Evolutionary conservation across 257 asterid species (phyloP), one percentile per base, ranked within the genome.

Genomic region (Cordia subcordata): DNA sequence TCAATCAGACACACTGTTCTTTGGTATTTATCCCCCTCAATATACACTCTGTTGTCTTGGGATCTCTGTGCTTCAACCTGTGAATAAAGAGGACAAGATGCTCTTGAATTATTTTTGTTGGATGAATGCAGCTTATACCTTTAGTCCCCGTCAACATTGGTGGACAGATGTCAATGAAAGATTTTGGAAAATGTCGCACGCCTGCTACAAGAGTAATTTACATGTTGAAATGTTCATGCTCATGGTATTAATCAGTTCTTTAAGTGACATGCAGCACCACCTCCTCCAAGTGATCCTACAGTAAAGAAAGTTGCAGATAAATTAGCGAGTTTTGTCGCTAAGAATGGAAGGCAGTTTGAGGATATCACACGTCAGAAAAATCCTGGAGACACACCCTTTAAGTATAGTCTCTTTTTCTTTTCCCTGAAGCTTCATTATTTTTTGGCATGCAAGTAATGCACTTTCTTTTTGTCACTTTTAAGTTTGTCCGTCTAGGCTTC

Each of bases 191-290:
- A 64, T 88, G 73, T 81, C 85, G 87, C 88, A 71, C 67, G 80
- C 83, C 84, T 73, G 88, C 94, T 79, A 72, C 86, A 81, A 83
- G 94, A 83, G 95, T 85, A 85, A 66, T 87, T 87, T 83, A 74
- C 82, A 76, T 20, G 57, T 88, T 77, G 73, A 79, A 81, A 82
- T 82, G 81, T 82, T 82, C 82, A 87, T 87, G 82, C 83, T 78
- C 82, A 79, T 82, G 95, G 88, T 91, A 80, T 84, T 91, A 88
- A 91, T 81, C 82, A 64, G 94, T 88, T 86, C 74, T 84, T 90
- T 85, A 85, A 91, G 96, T 88, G 91, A 85, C 73, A 85, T 91
- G 96, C 98, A 91, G 96, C 80, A 72, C 95, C 93, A 19, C 70
- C 85, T 79, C 72, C 77, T 68, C 96, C 96, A 76, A 88, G 94